Evolutionary conservation across 75 land plant species (phyloP), one percentile per base, ranked within the genome.

Genomic region (Chamaecyparis obtusa): DNA sequence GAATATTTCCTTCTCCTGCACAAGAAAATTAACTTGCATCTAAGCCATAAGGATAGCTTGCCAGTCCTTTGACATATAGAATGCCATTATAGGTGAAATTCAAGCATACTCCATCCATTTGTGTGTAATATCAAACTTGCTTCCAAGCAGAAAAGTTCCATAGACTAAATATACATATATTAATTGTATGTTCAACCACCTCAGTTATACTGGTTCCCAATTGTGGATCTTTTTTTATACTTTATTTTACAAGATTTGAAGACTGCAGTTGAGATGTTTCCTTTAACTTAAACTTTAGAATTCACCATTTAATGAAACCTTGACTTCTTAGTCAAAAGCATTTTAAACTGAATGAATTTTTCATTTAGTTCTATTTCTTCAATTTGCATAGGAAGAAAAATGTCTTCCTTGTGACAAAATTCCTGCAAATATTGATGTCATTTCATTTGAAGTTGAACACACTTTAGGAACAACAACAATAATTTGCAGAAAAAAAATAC

Each of bases 401-500:
- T 46, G n/a, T 46, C 10, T 44, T 13, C 51, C 43, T 24, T 32
- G n/a, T 13, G 48, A 33, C 76, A 74, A 33, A 15, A 33, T 32
- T 74, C 76, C 76, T 14, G 36, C 76, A 41, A 41, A 41, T 37
- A 43, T 30, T 35, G 36, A 49, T 84, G 67, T 78, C 57, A 84
- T 84, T 84, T 55, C 9, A 24, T 84, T 37, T 39, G n/a, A n/a
- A n/a, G n/a, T 21, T 30, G 5, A 49, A 84, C 21, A 84, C 27
- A 51, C 64, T 32, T 17, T 51, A 9, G 43, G 44, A 76, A 15
- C 43, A 43, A 27, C 39, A 43, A 24, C 10, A 21, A 80, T 80
- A 80, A 43, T 11, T 78, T 36, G 81, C 43, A 78, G 44, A 78
- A 78, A 39, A 5, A 44, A 14, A 80, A 32, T 19, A 85, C 95